A percentile compares a stretch with the other conserved stretches of the same genome.
Evolutionary conservation across 2,329 filamentous ascomycete genomes (phyloP).

Genomic region (Colletotrichum sp.): DNA sequence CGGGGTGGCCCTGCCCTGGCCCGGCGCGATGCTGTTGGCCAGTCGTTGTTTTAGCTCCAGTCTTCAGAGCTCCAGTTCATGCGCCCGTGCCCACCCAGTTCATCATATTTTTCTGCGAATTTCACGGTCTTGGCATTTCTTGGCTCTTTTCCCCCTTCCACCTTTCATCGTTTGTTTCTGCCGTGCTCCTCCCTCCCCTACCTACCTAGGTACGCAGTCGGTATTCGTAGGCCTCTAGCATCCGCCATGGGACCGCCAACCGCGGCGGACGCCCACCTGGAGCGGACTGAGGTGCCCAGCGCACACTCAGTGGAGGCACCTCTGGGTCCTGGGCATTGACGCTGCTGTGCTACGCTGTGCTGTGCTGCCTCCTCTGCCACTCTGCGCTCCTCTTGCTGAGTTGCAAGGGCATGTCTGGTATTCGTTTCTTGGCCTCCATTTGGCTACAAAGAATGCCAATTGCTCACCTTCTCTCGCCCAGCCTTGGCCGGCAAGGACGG

Average conservation of each 20-base stretch:
- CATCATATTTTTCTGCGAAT: slow-evolving; percentile 11
- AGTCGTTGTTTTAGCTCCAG: background rate
- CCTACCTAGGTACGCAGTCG: background rate
- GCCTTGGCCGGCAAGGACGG: slow-evolving; percentile 21
- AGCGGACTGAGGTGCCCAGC: background rate
- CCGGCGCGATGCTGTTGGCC: background rate
- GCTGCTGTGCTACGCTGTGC: background rate
- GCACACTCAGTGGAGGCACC: background rate
- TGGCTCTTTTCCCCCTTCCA: slow-evolving; percentile 11
- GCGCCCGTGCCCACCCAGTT: slow-evolving; percentile 4
- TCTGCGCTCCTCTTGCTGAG: background rate
- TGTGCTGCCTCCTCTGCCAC: background rate
- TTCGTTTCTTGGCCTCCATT: slow-evolving; percentile 16
- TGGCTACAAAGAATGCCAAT: slow-evolving; percentile 10
- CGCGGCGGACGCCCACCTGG: background rate
- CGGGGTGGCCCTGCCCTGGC: background rate
- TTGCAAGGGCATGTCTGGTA: background rate
- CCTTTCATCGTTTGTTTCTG: slow-evolving; percentile 11
- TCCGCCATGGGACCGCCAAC: background rate
- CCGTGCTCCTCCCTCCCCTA: background rate
- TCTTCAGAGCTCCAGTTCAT: background rate
- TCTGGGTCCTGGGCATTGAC: background rate
- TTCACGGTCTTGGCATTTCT: slow-evolving; percentile 18
- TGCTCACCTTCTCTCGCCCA: slow-evolving; percentile 11
- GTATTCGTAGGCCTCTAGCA: background rate